A percentile compares a stretch with the other conserved stretches of the same genome.
Conservation (phyloP, 192 early-diverging fungal species). For the Coemansia sp. region DNA sequence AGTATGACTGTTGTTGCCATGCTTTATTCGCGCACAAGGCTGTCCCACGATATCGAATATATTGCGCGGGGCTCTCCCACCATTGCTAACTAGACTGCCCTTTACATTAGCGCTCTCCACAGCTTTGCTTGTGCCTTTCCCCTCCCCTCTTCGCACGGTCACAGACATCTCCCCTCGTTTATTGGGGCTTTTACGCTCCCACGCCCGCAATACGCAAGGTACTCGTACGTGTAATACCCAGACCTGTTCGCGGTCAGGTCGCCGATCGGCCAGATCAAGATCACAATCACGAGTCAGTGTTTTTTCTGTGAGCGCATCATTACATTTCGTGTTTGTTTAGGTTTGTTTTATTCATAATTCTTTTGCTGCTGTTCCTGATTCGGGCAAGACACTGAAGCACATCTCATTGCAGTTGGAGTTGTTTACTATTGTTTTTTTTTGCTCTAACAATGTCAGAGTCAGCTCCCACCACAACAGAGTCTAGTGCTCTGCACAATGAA, state of each 20-base stretch:
- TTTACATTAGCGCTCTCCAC: neutral
- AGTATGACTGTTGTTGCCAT: neutral
- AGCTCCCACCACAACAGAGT: neutral
- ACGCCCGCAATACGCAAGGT: too few relatives aligned
- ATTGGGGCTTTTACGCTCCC: neutral
- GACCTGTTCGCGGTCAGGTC: too few relatives aligned
- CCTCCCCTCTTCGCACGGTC: neutral
- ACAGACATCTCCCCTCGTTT: neutral
- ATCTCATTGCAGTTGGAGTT: conserved; percentile 3
- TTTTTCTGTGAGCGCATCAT: neutral
- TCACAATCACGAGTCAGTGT: neutral
- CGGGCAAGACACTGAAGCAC: neutral
- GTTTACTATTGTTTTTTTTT: neutral
- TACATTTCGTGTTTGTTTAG: neutral
- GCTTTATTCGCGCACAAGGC: neutral
- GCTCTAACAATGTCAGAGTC: conserved; percentile 16
- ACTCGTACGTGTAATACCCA: too few relatives aligned
- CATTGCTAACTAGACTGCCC: neutral
- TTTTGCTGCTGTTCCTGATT: neutral
- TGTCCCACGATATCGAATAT: neutral
- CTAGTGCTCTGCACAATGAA: neutral
- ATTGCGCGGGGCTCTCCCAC: neutral
- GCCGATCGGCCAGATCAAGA: too few relatives aligned
- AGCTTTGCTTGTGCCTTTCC: neutral
- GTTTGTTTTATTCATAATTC: neutral